A percentile compares a stretch with the other conserved stretches of the same genome.
Evolutionary conservation across 177 flowering plant species (phyloP).

Genomic region (Vitis hybrid): DNA sequence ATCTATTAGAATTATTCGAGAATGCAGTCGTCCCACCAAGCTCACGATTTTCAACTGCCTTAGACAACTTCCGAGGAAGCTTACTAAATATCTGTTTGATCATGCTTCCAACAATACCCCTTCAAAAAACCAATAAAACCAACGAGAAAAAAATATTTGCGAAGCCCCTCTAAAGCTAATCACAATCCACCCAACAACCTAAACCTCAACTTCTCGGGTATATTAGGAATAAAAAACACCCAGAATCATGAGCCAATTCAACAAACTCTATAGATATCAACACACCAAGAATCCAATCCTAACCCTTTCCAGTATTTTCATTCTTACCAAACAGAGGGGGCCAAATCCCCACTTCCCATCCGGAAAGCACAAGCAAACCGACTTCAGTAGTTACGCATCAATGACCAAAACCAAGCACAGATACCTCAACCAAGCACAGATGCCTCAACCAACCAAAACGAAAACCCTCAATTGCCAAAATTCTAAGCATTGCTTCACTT

Average conservation of each 20-base stretch:
- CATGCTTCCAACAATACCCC: slow-evolving; percentile 22
- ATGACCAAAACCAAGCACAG: background rate
- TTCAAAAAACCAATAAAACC: background rate
- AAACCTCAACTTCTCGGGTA: background rate
- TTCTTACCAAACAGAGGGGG: background rate
- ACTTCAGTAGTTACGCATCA: background rate
- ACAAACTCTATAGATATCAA: background rate
- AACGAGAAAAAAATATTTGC: background rate
- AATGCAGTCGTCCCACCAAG: slow-evolving; percentile 15
- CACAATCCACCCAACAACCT: slow-evolving; percentile 4
- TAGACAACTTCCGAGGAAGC: slow-evolving; percentile 39
- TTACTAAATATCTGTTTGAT: slow-evolving; percentile 31
- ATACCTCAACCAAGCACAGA: background rate
- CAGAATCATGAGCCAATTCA: background rate
- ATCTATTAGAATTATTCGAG: slow-evolving; percentile 16
- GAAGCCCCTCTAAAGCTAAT: background rate
- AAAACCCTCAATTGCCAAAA: background rate
- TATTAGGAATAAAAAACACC: background rate
- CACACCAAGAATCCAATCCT: slow-evolving; percentile 2
- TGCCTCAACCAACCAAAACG: slow-evolving; percentile 3
- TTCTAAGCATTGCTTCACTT: background rate
- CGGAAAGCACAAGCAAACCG: too few relatives aligned
- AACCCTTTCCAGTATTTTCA: background rate
- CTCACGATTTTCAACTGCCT: slow-evolving; percentile 26
- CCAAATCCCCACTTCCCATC: too few relatives aligned